Conservation (phyloP, 2,329 filamentous ascomycete genomes). For the Xylariomycetidae sp. region DNA sequence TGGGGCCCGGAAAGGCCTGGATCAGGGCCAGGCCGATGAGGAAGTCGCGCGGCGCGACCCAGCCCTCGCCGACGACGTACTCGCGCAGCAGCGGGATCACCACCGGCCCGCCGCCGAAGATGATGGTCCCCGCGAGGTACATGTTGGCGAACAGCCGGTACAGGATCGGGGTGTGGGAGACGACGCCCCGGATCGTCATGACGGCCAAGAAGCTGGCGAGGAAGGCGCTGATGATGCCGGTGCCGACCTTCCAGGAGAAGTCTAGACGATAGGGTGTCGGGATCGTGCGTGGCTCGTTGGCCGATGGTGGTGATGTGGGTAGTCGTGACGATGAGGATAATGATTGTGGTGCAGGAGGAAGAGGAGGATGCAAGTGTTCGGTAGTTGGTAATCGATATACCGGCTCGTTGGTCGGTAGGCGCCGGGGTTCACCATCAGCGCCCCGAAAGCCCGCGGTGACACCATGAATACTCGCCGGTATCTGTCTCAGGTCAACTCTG, state of each 20-base stretch:
- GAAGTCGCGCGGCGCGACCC: slow-evolving; percentile 68
- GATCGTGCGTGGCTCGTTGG: too few relatives aligned
- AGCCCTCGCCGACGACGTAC: slow-evolving; percentile 62
- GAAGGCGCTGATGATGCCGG: slow-evolving; percentile 42
- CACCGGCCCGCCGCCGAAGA: slow-evolving; percentile 61
- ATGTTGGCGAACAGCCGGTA: slow-evolving; percentile 67
- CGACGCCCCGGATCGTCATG: slow-evolving; percentile 45
- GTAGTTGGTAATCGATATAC: too few relatives aligned
- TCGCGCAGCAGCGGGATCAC: slow-evolving; percentile 60
- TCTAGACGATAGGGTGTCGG: too few relatives aligned
- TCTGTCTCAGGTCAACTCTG: too few relatives aligned
- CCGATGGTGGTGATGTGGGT: too few relatives aligned
- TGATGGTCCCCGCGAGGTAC: slow-evolving; percentile 68
- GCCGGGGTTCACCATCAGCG: too few relatives aligned
- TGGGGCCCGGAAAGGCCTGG: slow-evolving; percentile 64
- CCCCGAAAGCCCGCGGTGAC: too few relatives aligned
- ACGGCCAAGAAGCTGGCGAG: slow-evolving; percentile 52
- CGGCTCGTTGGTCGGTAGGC: too few relatives aligned
- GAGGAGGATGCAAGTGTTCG: too few relatives aligned
- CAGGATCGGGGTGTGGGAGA: slow-evolving; percentile 36
- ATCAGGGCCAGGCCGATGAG: slow-evolving; percentile 68
- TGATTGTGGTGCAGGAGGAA: too few relatives aligned
- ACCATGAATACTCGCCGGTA: too few relatives aligned
- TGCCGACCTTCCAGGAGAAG: slow-evolving; percentile 42
- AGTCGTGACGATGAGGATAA: too few relatives aligned